Evolutionary conservation across 148 eudicot genomes (phyloP), one percentile per base, ranked within the genome.

Genomic region (Fagopyrum homotropicum): DNA sequence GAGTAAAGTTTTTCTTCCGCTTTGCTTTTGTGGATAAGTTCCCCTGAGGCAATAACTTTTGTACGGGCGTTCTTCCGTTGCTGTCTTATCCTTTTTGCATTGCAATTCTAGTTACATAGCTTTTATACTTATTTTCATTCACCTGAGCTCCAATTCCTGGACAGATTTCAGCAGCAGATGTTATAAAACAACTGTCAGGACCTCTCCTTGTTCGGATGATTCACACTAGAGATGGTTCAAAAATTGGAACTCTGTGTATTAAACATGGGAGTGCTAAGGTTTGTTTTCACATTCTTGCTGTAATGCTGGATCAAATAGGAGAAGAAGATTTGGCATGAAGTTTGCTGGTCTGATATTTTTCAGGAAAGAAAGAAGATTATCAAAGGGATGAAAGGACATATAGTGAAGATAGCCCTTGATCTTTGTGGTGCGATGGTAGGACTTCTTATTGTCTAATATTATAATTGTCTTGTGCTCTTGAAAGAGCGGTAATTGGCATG

Each of bases 261-360:
- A 96, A 88, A 79, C 93, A 96, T 83, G 90, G 98, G 26, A 88
- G 86, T 76, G 97, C 99, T 9, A 93, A 96, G 99, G 99, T 96
- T 74, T 77, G 82, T 69, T 6, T 43, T 1, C 74, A 69, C 55
- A n/a, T 17, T 46, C 55, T 72, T 66, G 71, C 46, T 16, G 4
- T 40, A 45, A 4, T 43, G 71, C 19, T 66, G 71, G 30, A 59
- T 66, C 17, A 66, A 66, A 40, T 12, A 66, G 71, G 47, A 43
- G n/a, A 66, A 45, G n/a, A 43, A 46, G 47, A 66, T 66, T 66
- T 40, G 46, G 15, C 30, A 14, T 66, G 17, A 66, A 43, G 71
- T 40, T 66, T 72, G 35, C 30, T 72, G 19, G 55, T 3, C 47
- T 72, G 30, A 71, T 49, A 26, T 72, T 72, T 19, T 45, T 70